A percentile compares a stretch with the other conserved stretches of the same genome.
Conservation (phyloP, 495 filamentous ascomycete genomes). For the Friedmanniomyces simplex region DNA sequence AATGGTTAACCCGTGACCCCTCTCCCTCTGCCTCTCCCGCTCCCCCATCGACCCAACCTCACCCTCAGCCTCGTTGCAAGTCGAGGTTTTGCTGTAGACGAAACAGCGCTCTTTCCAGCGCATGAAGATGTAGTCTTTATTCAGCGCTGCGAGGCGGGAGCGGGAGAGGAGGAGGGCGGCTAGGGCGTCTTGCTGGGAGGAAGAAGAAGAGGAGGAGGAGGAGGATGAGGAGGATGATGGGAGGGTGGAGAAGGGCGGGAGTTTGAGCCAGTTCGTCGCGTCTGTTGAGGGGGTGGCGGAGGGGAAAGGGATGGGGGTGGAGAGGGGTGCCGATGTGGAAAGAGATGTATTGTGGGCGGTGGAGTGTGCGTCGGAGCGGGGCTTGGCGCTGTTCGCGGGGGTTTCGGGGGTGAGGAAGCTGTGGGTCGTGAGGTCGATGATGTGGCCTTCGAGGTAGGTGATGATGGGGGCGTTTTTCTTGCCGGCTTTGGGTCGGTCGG, state of each 20-base stretch:
- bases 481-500: constrained; percentile 12
- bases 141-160: constrained; percentile 44
- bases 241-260: constrained; percentile 54
- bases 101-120: constrained; percentile 75
- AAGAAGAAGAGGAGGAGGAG: constrained; percentile 4
- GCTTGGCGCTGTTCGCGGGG: too few species aligned
- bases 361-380: too few species aligned
- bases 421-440: constrained; percentile 61
- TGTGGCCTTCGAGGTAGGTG: constrained; percentile 67
- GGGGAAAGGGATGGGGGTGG: constrained; percentile 38
- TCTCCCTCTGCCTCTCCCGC: constrained; percentile 9
- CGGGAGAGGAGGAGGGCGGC: constrained; percentile 48
- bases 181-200: constrained; percentile 42
- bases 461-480: constrained; percentile 45
- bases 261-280: constrained; percentile 59
- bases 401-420: constrained; percentile 51
- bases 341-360: not conserved
- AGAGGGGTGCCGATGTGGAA: not conserved
- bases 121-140: constrained; percentile 60
- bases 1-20: constrained; percentile 52
- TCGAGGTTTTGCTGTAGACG: constrained; percentile 36
- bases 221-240: not conserved
- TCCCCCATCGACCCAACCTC: not conserved
- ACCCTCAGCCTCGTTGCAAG: not conserved
- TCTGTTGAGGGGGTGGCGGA: constrained; percentile 47